Evolutionary conservation across 805 yeast genomes (phyloP).

Genomic region (Candida dendrica): DNA sequence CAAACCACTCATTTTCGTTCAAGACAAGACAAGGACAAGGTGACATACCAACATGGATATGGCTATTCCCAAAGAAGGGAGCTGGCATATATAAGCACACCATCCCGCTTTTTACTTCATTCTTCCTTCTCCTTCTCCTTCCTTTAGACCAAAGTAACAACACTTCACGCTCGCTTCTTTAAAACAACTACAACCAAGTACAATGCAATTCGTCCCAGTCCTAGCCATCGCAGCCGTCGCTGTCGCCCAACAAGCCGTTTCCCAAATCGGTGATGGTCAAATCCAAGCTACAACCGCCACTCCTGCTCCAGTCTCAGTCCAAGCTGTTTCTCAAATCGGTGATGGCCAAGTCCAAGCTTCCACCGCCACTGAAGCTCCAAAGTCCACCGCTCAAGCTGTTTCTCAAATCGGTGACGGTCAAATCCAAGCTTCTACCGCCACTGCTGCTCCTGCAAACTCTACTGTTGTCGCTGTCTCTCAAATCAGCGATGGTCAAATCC

Average conservation of each 20-base stretch:
- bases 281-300: conserved; percentile 23
- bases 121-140: conserved; percentile 3
- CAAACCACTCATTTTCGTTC: no score
- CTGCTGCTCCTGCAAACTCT: conserved; percentile 22
- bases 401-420: conserved; percentile 21
- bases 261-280: conserved; percentile 39
- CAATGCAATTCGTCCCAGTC: conserved; percentile 10
- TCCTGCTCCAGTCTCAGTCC: conserved; percentile 8
- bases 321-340: conserved; percentile 20
- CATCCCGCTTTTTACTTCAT: no score
- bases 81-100: no score
- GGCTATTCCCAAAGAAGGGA: no score
- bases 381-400: conserved; percentile 38
- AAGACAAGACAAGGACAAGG: no score
- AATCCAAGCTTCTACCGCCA: conserved; percentile 12
- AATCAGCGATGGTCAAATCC: conserved; percentile 49
- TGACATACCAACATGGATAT: no score
- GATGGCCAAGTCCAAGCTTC: conserved; percentile 27
- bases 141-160: background rate
- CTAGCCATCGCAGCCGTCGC: conserved; percentile 18
- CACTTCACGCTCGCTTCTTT: no score
- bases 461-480: conserved; percentile 35
- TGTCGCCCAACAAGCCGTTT: conserved; percentile 17
- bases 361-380: conserved; percentile 24
- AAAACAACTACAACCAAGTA: no score